Percentiles rank a stretch among this genome's conserved stretches.
phyloP scores from a whole-genome alignment of 495 filamentous ascomycete genomes.

The Neohortaea acidophila region DNA sequence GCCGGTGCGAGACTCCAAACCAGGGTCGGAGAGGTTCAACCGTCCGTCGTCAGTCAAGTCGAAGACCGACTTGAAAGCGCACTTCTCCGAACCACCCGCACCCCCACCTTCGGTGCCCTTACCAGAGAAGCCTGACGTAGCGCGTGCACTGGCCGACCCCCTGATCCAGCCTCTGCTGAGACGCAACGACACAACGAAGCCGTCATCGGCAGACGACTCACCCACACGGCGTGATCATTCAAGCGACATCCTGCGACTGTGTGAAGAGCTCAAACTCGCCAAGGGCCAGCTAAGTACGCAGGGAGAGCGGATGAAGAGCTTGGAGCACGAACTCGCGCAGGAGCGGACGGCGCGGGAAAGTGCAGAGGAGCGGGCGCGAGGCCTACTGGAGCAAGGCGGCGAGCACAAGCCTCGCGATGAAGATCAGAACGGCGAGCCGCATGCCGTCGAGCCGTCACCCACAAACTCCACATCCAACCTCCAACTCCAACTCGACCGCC shows the following conservation, averaged over 20 bases:
- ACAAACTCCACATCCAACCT: slow-evolving; percentile 36
- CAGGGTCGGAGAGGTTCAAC: slow-evolving; percentile 44
- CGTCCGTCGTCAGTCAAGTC: slow-evolving; percentile 26
- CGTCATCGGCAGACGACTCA: slow-evolving; percentile 39
- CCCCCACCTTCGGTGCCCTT: slow-evolving; percentile 84
- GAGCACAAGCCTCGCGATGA: too few relatives aligned
- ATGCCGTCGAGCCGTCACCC: not conserved
- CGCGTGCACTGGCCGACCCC: slow-evolving; percentile 32
- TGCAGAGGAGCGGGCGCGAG: slow-evolving; percentile 65
- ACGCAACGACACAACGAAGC: slow-evolving; percentile 58
- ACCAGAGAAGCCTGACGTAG: slow-evolving; percentile 72
- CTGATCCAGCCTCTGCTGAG: slow-evolving; percentile 44
- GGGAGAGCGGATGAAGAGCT: slow-evolving; percentile 57
- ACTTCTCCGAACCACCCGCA: slow-evolving; percentile 79
- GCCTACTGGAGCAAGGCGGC: slow-evolving; percentile 47
- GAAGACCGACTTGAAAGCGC: slow-evolving; percentile 39
- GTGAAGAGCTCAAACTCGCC: slow-evolving; percentile 64
- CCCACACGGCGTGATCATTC: slow-evolving; percentile 33
- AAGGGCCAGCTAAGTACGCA: slow-evolving; percentile 73
- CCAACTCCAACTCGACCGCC: slow-evolving; percentile 59
- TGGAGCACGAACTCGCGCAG: slow-evolving; percentile 62
- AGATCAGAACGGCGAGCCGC: slow-evolving; percentile 18
- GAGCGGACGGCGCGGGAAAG: slow-evolving; percentile 68
- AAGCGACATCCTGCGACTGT: slow-evolving; percentile 60
- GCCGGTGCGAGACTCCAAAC: slow-evolving; percentile 28